These are phyloP conservation scores for Starmera caribaea DNA, from an alignment of 805 yeast species.

Conservation along the genomic window DNA sequence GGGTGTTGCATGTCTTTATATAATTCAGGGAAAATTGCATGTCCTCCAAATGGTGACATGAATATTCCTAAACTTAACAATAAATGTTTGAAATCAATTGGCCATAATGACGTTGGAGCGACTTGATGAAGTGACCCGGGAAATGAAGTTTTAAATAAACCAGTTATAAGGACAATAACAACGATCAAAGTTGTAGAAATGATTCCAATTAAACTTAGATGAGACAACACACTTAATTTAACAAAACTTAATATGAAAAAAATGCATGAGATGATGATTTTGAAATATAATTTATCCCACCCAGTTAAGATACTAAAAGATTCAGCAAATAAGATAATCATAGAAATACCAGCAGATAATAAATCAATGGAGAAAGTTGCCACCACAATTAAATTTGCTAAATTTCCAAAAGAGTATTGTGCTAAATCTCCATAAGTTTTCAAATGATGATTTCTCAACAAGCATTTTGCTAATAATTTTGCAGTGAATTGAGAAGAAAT, in stretches of 20 bases:
- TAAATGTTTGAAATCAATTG: slow-evolving; percentile 24
- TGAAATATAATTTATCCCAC: slow-evolving; percentile 29
- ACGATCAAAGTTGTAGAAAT: slow-evolving; percentile 43
- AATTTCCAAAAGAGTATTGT: slow-evolving; percentile 34
- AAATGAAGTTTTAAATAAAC: slow-evolving; percentile 27
- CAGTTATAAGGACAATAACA: slow-evolving; percentile 35
- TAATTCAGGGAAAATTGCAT: slow-evolving; percentile 72
- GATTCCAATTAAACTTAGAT: slow-evolving; percentile 48
- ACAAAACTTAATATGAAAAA: slow-evolving; percentile 42
- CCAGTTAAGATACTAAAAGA: slow-evolving; percentile 44
- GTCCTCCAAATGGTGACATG: slow-evolving; percentile 80
- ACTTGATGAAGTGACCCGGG: slow-evolving; percentile 50
- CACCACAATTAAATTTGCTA: slow-evolving; percentile 34
- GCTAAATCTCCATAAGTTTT: slow-evolving; percentile 56
- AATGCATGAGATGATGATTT: slow-evolving; percentile 27
- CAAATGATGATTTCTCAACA: slow-evolving; percentile 28
- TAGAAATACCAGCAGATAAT: slow-evolving; percentile 49
- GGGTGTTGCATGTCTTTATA: slow-evolving; percentile 73
- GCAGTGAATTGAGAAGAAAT: slow-evolving; percentile 46
- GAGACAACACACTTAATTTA: slow-evolving; percentile 44
- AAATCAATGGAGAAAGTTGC: slow-evolving; percentile 45
- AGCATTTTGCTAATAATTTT: slow-evolving; percentile 39
- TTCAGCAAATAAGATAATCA: slow-evolving; percentile 51
- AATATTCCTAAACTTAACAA: slow-evolving; percentile 51
- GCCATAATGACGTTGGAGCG: slow-evolving; percentile 35